Conservation (phyloP, 192 early-diverging fungal genomes). For the Podila epicladia region DNA sequence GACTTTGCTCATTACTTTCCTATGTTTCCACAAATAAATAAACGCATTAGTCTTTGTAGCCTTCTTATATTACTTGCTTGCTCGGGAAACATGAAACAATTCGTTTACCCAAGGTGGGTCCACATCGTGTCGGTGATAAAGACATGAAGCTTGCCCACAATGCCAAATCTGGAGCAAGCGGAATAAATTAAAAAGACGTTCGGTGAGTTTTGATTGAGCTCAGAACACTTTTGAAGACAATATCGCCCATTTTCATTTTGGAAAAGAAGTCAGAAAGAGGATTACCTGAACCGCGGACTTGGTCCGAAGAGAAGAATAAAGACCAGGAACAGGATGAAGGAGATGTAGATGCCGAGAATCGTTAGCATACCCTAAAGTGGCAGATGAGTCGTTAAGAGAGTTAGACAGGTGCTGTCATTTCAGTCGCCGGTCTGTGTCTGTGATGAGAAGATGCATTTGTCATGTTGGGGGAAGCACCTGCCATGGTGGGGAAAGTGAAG, state of each 20-base stretch:
- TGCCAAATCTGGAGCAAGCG: conserved; percentile 14
- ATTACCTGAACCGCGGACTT: conserved; percentile 43
- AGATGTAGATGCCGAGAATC: conserved; percentile 46
- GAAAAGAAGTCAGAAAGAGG: neutral
- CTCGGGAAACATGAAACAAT: neutral
- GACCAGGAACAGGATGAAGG: conserved; percentile 45
- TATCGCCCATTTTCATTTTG: neutral
- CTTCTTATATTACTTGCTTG: neutral
- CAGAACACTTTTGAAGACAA: no score
- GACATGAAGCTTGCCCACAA: conserved; percentile 42
- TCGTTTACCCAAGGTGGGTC: conserved; percentile 37
- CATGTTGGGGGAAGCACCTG: neutral
- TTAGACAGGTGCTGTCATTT: neutral
- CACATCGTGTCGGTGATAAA: conserved; percentile 47
- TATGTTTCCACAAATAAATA: neutral
- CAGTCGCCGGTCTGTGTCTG: neutral
- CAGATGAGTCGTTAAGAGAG: neutral
- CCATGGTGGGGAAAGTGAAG: neutral
- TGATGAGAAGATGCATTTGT: no score
- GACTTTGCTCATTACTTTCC: conserved; percentile 28
- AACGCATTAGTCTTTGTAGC: neutral
- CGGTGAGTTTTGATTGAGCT: neutral
- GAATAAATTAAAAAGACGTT: neutral
- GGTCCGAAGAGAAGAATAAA: conserved; percentile 47
- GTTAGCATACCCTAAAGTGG: conserved; percentile 26